These are phyloP conservation scores for Microsporum ferrugineum DNA, from an alignment of 2,329 filamentous ascomycete genomes.

Conservation along the genomic window DNA sequence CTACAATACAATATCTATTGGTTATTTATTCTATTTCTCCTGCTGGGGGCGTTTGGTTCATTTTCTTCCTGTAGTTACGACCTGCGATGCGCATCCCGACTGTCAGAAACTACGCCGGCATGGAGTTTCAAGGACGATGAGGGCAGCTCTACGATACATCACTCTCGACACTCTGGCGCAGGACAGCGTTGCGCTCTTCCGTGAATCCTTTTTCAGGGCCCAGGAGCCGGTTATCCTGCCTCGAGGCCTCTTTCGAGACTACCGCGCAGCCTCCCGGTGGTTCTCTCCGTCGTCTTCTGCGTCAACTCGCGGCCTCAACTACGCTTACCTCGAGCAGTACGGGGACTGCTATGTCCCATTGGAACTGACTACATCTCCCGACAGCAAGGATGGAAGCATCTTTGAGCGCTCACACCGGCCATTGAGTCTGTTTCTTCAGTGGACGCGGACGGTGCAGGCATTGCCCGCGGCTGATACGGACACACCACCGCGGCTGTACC, in stretches of 20 bases:
- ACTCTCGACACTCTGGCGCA: slow-evolving; percentile 23
- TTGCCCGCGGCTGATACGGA: slow-evolving; percentile 16
- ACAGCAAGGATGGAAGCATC: neutral
- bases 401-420: slow-evolving; percentile 40
- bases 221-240: slow-evolving; percentile 44
- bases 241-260: slow-evolving; percentile 29
- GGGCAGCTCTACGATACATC: slow-evolving; percentile 4
- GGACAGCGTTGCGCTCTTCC: slow-evolving; percentile 39
- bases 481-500: slow-evolving; percentile 52
- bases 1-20: neutral
- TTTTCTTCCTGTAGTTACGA: neutral
- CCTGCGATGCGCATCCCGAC: neutral
- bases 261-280: slow-evolving; percentile 51
- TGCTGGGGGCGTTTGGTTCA: neutral
- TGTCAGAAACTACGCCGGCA: too few species aligned
- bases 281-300: slow-evolving; percentile 35
- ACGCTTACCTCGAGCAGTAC: slow-evolving; percentile 36
- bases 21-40: neutral
- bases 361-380: slow-evolving; percentile 38
- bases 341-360: slow-evolving; percentile 45
- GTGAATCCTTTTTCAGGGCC: slow-evolving; percentile 41
- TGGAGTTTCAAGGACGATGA: neutral
- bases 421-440: slow-evolving; percentile 53
- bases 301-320: slow-evolving; percentile 28
- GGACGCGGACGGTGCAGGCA: slow-evolving; percentile 26